Percentiles rank a stretch among this genome's conserved stretches.
Evolutionary conservation across 2,329 filamentous ascomycete species (phyloP).

Genomic region (Trichoderma guizhouense): DNA sequence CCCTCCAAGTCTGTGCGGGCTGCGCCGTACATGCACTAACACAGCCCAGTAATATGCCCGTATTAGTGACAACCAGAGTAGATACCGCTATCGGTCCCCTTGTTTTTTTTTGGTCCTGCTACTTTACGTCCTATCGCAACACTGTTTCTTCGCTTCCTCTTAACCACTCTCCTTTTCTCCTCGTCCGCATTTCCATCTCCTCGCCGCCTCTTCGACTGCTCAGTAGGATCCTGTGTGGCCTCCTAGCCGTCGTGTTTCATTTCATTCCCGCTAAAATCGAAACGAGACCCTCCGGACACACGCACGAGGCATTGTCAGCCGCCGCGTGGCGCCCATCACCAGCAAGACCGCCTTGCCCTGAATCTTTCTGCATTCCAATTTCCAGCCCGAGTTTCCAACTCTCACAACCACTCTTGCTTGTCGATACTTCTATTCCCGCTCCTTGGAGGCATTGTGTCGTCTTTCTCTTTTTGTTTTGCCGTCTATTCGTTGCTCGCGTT

Average conservation of each 20-base stretch:
- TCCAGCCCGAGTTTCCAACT: neutral
- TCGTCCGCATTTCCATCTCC: neutral
- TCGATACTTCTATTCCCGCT: neutral
- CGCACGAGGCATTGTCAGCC: conserved; percentile 15
- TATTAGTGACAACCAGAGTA: neutral
- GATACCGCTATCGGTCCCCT: conserved; percentile 13
- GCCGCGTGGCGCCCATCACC: conserved; percentile 11
- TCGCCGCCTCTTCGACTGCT: neutral
- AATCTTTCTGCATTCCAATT: neutral
- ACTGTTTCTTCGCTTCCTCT: neutral
- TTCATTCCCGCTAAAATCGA: neutral
- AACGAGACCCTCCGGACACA: neutral
- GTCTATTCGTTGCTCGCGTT: neutral
- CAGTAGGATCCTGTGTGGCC: neutral
- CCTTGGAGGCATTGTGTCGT: neutral
- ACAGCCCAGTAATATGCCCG: neutral
- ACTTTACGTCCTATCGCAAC: neutral
- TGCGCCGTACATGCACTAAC: conserved; percentile 5
- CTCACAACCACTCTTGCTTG: neutral
- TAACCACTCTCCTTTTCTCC: neutral
- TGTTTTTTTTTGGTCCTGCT: conserved; percentile 4
- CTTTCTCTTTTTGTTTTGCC: neutral
- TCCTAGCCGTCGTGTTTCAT: conserved; percentile 2
- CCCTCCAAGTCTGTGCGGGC: neutral
- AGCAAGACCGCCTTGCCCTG: neutral